Base-by-base conservation (phyloP, 1,284 basidiomycete species). In the Austroboletus novae-zelandiae region DNA sequence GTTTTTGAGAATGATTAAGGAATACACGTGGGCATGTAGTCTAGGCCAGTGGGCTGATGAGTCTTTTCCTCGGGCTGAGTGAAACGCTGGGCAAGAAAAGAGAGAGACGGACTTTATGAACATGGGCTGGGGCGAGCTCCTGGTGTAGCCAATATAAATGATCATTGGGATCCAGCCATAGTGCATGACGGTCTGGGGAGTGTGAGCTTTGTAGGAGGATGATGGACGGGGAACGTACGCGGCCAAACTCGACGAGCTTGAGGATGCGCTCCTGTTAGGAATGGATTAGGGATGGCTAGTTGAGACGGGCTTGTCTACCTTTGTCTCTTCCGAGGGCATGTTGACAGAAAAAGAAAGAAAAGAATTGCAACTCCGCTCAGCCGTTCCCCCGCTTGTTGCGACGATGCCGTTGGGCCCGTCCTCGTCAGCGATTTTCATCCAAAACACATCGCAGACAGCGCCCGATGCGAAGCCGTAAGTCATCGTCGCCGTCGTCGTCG, bases 91-190 rank as follows among this genome's bases (percentile, higher is more conserved):
- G 6, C 7, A 47, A 41, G 18, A 45, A 14, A 47, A 36, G 23
- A 43, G 31, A 51, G n/a, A 43, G 29, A 80, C 89, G 61, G 55
- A 94, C 92, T 94, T 94, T 73, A 95, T 94, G 61, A 95, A 74
- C 40, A 91, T 92, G n/a, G 92, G 92, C 64, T 93, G 91, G 32
- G 92, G 92, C 64, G 86, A 89, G 65, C 90, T 92, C 63, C 86
- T 78, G 49, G 86, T 89, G 76, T 91, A 95, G 31, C 94, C 94
- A 64, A 95, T 79, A 71, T 92, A 96, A 62, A 97, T 94, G 65
- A 97, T 91, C 65, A 94, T 75, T 35, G 94, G 94, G 64, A 97
- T 91, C 92, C 94, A 97, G 58, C 86, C 87, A 64, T 93, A 93
- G 71, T 95, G 92, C 52, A 95, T 69, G 61, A 91, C 79, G 54